Evolutionary conservation across 129 eudicot genomes (phyloP), one percentile per base, ranked within the genome.

Genomic region (Flaveria sonorensis): DNA sequence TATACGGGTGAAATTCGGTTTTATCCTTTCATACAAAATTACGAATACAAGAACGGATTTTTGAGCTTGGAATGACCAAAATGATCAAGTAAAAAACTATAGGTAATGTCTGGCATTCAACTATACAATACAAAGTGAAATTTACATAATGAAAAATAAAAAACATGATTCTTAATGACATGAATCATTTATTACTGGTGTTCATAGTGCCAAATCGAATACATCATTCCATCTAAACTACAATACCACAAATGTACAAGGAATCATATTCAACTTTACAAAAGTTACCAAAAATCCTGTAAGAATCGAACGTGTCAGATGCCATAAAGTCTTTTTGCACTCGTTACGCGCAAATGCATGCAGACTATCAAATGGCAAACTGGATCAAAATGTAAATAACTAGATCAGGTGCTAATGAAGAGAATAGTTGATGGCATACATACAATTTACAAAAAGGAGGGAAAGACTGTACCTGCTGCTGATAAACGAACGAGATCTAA

Each of bases 201-300:
- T 62, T 62, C 69, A 63, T 4, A 63, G 11, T 15, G 46, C 43
- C 4, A 63, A 63, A 63, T 46, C 1, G 20, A 74, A 46, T 14
- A 70, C 40, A 70, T 42, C 60, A 59, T 50, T 70, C 42, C 77
- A 78, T 79, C 72, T 67, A 47, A 61, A 71, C 77, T 66, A 74
- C 56, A 56, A 65, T 68, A 55, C 56, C 62, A 68, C 46, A 73
- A 28, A 73, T 66, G 52, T 73, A 80, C 74, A 80, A 80, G 26
- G 56, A 53, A 55, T 56, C 70, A 73, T 28, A 68, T 80, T 66
- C 19, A 80, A 65, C 75, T 80, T 67, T 52, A 74, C 68, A 66
- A 73, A 65, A 65, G 46, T 73, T 24, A n/a, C 39, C 8, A 67
- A 39, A 62, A 19, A 64, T 51, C 5, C 68, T 40, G 21, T 43